A percentile compares a stretch with the other conserved stretches of the same genome.
phyloP scores from a whole-genome alignment of 192 early-diverging fungal genomes.

The Blastocladiella britannica region DNA sequence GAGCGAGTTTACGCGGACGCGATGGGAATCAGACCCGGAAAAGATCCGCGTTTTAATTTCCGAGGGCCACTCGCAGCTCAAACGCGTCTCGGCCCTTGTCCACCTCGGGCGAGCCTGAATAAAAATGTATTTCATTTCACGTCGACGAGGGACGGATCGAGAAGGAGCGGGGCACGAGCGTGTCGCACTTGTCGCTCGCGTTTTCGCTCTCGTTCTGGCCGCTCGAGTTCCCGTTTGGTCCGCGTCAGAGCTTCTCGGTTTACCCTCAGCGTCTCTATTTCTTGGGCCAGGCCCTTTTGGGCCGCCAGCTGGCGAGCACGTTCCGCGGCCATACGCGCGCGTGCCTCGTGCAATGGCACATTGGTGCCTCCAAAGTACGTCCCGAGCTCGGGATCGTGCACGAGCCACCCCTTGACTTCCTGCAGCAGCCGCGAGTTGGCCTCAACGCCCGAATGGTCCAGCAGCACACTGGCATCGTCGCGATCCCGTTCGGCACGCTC shows the following conservation, averaged over 20 bases:
- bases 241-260: neutral
- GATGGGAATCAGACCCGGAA: neutral
- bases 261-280: neutral
- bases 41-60: neutral
- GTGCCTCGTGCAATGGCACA: no score
- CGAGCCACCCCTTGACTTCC: no score
- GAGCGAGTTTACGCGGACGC: neutral
- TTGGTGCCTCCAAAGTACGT: no score
- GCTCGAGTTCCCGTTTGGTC: neutral
- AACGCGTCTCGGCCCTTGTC: neutral
- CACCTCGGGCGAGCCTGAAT: neutral
- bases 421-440: neutral
- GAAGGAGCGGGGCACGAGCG: neutral
- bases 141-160: neutral
- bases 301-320: no score
- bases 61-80: neutral
- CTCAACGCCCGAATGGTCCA: neutral
- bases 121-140: neutral
- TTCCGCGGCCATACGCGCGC: no score
- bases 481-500: neutral
- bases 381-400: neutral
- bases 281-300: neutral
- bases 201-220: neutral
- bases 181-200: neutral
- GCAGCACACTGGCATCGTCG: neutral